These are phyloP conservation scores for Aspergillus chevalieri DNA, from an alignment of 2,329 filamentous ascomycete genomes.

Conservation along the genomic window DNA sequence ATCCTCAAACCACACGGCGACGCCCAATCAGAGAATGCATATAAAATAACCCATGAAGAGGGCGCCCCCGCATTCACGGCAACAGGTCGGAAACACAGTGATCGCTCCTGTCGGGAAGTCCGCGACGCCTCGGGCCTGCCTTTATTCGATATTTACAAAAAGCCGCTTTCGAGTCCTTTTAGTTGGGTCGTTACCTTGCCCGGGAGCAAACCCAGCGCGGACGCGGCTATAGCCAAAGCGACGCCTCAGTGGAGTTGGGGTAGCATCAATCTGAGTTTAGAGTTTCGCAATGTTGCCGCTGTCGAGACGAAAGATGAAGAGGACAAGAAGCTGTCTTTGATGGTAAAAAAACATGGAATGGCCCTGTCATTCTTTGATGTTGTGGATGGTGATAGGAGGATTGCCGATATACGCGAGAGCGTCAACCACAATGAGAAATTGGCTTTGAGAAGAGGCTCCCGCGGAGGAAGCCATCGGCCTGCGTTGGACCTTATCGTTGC, in stretches of 20 bases:
- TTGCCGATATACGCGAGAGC: constrained; percentile 16
- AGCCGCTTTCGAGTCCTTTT: constrained; percentile 4
- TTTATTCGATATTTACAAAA: constrained; percentile 20
- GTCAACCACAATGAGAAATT: constrained; percentile 16
- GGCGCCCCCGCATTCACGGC: constrained; percentile 13
- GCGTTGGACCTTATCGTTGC: constrained; percentile 6
- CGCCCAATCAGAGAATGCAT: constrained; percentile 12
- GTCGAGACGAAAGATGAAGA: constrained; percentile 5
- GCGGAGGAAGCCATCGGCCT: constrained; percentile 4
- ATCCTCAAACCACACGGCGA: constrained; percentile 12
- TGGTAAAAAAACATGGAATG: constrained; percentile 10
- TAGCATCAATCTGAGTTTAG: constrained; percentile 9
- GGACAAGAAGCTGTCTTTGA: constrained; percentile 9
- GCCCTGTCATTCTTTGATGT: constrained; percentile 14
- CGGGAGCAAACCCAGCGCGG: constrained; percentile 3
- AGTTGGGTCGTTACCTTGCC: constrained; percentile 11
- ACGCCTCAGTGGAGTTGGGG: constrained; percentile 4
- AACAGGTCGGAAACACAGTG: constrained; percentile 19
- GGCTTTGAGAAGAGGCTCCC: constrained; percentile 7
- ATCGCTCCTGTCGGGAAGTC: constrained; percentile 18
- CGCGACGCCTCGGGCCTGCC: constrained; percentile 20
- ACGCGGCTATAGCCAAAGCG: constrained; percentile 6
- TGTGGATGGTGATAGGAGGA: constrained; percentile 15
- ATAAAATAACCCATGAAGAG: constrained; percentile 15
- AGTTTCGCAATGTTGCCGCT: constrained; percentile 12